These are phyloP conservation scores for Perkinsus olseni DNA, from an alignment of 169 alveolate genomes.

Conservation along the genomic window DNA sequence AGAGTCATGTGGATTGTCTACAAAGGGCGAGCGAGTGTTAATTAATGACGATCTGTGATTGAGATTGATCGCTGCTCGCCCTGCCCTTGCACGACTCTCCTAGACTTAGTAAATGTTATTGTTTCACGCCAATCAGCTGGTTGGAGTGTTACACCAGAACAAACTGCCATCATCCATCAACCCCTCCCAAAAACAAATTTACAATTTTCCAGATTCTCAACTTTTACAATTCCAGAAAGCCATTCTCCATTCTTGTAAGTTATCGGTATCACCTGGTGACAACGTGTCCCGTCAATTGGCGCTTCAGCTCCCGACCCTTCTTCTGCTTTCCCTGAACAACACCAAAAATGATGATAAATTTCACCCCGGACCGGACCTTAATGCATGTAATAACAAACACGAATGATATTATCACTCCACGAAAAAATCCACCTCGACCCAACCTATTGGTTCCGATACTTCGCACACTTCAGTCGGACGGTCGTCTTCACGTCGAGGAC, in stretches of 20 bases:
- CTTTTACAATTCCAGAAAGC: background rate
- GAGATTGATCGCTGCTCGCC: too few species aligned
- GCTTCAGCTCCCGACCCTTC: constrained; percentile 22
- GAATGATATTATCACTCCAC: background rate
- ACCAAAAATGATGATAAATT: background rate
- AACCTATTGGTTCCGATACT: background rate
- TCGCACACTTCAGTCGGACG: background rate
- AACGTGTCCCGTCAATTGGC: constrained; percentile 89
- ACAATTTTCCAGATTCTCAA: too few species aligned
- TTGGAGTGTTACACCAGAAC: too few species aligned
- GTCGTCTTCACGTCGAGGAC: too few species aligned
- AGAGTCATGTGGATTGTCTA: too few species aligned
- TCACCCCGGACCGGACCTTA: background rate
- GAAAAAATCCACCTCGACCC: background rate
- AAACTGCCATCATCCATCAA: too few species aligned
- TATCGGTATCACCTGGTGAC: constrained; percentile 91
- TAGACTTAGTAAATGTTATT: too few species aligned
- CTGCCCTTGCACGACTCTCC: too few species aligned
- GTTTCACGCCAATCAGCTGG: too few species aligned
- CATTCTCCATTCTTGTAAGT: too few species aligned
- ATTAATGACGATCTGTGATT: too few species aligned
- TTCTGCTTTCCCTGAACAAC: background rate
- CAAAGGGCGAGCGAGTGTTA: constrained; percentile 9
- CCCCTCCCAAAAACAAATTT: too few species aligned
- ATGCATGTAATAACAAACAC: background rate